Evolutionary conservation across 208 protist species (phyloP).

Genomic region (Herpetomonas tarakana): DNA sequence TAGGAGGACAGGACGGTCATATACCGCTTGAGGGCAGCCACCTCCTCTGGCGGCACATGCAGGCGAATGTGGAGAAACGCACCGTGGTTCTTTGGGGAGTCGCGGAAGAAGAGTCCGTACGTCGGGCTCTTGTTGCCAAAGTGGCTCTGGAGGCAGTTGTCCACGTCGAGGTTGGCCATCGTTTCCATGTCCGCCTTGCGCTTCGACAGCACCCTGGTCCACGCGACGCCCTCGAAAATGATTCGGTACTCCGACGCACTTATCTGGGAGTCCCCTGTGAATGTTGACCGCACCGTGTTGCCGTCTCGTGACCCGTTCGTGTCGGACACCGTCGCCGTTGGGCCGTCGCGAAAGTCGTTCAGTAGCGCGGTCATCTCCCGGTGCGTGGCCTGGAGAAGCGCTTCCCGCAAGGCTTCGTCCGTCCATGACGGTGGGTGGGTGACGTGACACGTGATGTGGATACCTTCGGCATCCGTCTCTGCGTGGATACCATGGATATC

Average conservation of each 20-base stretch:
- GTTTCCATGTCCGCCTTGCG: neutral
- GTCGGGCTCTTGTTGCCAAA: neutral
- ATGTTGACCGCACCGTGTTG: neutral
- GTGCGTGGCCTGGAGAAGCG: neutral
- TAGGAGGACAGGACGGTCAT: neutral
- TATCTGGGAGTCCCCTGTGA: neutral
- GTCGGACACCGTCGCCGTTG: no score
- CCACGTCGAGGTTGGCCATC: neutral
- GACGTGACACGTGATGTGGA: neutral
- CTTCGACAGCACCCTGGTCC: neutral
- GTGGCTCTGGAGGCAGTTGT: neutral
- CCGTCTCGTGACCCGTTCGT: no score
- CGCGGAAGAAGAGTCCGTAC: neutral
- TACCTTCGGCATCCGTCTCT: neutral
- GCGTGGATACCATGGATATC: neutral
- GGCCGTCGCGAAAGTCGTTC: no score
- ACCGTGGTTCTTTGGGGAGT: neutral
- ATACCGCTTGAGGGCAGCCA: neutral
- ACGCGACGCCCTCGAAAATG: neutral
- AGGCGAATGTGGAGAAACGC: neutral
- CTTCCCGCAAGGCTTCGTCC: neutral
- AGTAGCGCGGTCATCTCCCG: neutral
- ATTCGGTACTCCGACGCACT: neutral
- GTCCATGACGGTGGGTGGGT: neutral
- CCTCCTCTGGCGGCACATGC: neutral